These are phyloP conservation scores for Coniochaeta ligniaria DNA, from an alignment of 2,329 filamentous ascomycete species.

Conservation along the genomic window DNA sequence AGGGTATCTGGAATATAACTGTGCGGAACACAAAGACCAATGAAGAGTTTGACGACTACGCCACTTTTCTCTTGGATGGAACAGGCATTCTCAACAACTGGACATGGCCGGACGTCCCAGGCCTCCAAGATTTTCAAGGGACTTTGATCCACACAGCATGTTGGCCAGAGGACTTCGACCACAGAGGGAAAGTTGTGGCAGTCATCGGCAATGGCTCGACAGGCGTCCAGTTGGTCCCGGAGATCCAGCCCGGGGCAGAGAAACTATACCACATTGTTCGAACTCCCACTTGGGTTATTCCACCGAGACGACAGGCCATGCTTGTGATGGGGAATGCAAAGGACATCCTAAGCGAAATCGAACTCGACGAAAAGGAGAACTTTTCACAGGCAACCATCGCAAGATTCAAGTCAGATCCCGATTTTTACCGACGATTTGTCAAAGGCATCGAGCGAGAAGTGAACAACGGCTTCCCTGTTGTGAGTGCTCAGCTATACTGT, in stretches of 20 bases:
- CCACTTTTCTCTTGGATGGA: slow-evolving; percentile 41
- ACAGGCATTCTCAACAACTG: slow-evolving; percentile 49
- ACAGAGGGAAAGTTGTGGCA: slow-evolving; percentile 41
- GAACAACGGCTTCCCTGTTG: slow-evolving; percentile 33
- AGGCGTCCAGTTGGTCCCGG: slow-evolving; percentile 44
- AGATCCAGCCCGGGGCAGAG: slow-evolving; percentile 34
- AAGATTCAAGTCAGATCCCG: slow-evolving; percentile 36
- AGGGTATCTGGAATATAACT: slow-evolving; percentile 33
- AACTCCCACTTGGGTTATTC: slow-evolving; percentile 33
- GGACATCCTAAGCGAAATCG: slow-evolving; percentile 27
- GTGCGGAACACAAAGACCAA: slow-evolving; percentile 30
- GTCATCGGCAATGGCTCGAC: slow-evolving; percentile 52
- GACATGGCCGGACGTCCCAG: slow-evolving; percentile 43
- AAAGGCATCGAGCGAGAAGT: slow-evolving; percentile 38
- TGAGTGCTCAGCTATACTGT: slow-evolving; percentile 16
- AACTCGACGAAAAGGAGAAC: slow-evolving; percentile 34
- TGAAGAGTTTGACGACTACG: slow-evolving; percentile 33
- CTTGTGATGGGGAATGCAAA: slow-evolving; percentile 28
- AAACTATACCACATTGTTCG: slow-evolving; percentile 31
- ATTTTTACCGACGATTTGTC: slow-evolving; percentile 37
- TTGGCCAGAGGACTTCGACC: slow-evolving; percentile 43
- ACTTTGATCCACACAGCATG: slow-evolving; percentile 43
- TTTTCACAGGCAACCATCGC: slow-evolving; percentile 36
- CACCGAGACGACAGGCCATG: slow-evolving; percentile 26
- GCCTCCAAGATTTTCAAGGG: slow-evolving; percentile 38